A percentile compares a stretch with the other conserved stretches of the same genome.
Evolutionary conservation across 495 filamentous ascomycete genomes (phyloP).

Genomic region (Hypomontagnella submonticulosa): DNA sequence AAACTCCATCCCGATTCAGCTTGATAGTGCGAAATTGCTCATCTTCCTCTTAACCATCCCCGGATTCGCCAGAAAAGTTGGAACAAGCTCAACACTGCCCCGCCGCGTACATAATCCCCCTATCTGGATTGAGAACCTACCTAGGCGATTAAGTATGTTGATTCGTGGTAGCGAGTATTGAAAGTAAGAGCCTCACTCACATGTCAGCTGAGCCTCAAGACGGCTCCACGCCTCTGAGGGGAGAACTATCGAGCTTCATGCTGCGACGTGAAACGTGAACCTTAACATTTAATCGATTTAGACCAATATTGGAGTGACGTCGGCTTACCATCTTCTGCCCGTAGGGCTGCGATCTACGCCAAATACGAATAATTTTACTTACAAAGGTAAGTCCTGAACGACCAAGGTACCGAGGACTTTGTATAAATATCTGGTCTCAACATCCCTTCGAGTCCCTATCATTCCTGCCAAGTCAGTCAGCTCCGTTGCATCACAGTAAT

Average conservation of each 20-base stretch:
- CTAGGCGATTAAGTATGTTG: not conserved
- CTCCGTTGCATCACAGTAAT: not conserved
- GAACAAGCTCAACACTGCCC: constrained; percentile 11
- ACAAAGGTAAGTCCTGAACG: not conserved
- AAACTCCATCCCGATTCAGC: constrained; percentile 18
- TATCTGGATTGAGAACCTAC: not conserved
- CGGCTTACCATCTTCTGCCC: not conserved
- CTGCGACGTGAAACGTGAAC: constrained; percentile 2
- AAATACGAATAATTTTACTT: not conserved
- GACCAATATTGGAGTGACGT: not conserved
- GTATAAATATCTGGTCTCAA: constrained; percentile 7
- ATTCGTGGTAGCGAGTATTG: not conserved
- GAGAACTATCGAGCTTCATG: constrained; percentile 9
- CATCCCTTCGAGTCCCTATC: not conserved
- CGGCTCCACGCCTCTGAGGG: no score
- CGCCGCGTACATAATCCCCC: not conserved
- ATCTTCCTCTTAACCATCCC: not conserved
- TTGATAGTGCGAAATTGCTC: constrained; percentile 28
- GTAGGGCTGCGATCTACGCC: constrained; percentile 4
- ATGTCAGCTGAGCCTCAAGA: constrained; percentile 1
- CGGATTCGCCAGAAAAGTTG: constrained; percentile 1
- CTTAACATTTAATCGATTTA: not conserved
- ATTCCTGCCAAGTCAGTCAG: constrained; percentile 1
- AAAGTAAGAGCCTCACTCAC: not conserved
- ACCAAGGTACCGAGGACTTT: not conserved